Evolutionary conservation across 2,329 filamentous ascomycete species (phyloP), one percentile per base, ranked within the genome.

Genomic region (Rhynchosporium secalis): DNA sequence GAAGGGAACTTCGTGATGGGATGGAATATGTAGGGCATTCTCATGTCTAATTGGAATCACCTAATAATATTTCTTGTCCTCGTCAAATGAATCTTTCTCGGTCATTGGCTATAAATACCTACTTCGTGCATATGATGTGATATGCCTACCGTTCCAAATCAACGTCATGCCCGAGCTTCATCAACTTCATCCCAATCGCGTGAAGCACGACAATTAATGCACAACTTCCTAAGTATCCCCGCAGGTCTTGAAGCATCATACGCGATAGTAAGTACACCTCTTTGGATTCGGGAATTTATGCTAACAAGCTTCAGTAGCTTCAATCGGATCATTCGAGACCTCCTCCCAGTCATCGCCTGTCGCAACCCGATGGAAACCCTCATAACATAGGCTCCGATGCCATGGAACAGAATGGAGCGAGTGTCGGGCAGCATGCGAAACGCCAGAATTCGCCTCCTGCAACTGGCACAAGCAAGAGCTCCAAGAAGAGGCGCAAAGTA

Each of bases 401-500:
- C 65, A 75, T 75, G 73, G 73, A 75, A 67, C 67, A 72, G 67
- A 74, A 73, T 70, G 72, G 69, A 60, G 60, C 65, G 54, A 73
- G 66, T 57, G 73, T 74, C 69, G 68, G 70, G 66, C 66, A 72
- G 67, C 67, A 72, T 68, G 64, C 66, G 59, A 75, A 71, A 70
- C 66, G 70, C 55, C 66, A 71, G 60, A 68, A 69, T 64, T 71
- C 72, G 64, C 70, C 73, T 48, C 62, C 72, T 64, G 68, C 70
- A 54, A 65, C 69, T 57, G 71, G 66, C 65, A 66, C 66, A 66
- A 71, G 61, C 68, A 82, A 83, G 76, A 90, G 86, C 75, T 87
- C 88, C 55, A 93, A 91, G 80, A 93, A 92, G 82, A 84, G 90
- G 78, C 89, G 90, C 81, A 94, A 94, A 80, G 90, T 94, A 70